These are phyloP conservation scores for Fusarium musae DNA, from an alignment of 2,329 filamentous ascomycete species.

Conservation along the genomic window DNA sequence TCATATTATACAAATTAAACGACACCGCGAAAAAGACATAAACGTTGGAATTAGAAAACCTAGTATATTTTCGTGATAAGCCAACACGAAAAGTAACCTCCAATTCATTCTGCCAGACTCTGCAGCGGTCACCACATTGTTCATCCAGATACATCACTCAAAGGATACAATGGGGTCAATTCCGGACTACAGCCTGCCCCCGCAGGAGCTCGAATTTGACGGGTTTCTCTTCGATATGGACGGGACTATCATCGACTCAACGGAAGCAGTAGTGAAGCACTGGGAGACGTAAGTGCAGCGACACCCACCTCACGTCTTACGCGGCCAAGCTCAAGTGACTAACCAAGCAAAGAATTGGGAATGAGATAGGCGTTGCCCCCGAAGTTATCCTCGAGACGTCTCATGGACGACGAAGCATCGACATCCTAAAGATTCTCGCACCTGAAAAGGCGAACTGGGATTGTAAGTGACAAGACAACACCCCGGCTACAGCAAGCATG, in stretches of 20 bases:
- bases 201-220: constrained; percentile 61
- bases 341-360: constrained; percentile 69
- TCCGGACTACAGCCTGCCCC: constrained; percentile 55
- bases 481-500: not conserved
- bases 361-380: constrained; percentile 86
- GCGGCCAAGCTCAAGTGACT: not conserved
- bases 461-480: constrained; percentile 67
- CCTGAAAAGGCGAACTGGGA: constrained; percentile 92
- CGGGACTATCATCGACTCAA: constrained; percentile 86
- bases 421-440: constrained; percentile 81
- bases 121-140: not conserved
- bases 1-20: not conserved
- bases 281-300: constrained; percentile 70
- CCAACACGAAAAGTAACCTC: not conserved
- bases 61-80: not conserved
- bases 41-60: not conserved
- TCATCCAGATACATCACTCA: not conserved
- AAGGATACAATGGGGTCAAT: constrained; percentile 48
- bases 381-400: constrained; percentile 87
- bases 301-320: not conserved
- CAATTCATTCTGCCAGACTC: not conserved
- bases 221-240: constrained; percentile 80
- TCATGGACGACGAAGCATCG: constrained; percentile 90
- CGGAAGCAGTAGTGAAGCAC: constrained; percentile 79
- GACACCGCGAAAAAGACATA: not conserved